phyloP scores from a whole-genome alignment of 2,329 filamentous ascomycete genomes.

The Juglanconis sp. region DNA sequence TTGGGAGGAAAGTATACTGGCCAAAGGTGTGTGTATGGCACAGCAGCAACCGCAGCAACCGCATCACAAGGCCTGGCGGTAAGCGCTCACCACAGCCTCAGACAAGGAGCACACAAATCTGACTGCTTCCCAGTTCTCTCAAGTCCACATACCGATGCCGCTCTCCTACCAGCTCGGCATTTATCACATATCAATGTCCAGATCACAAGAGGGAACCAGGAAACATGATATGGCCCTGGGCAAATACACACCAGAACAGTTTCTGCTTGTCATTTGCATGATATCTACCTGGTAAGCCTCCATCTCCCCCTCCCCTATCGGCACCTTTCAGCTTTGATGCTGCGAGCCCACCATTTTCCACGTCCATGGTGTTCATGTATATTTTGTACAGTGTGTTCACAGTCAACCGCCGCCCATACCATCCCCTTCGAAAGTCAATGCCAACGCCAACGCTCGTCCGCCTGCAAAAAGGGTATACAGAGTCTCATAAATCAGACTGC shows the following conservation, averaged over 20 bases:
- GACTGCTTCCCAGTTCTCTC: background rate
- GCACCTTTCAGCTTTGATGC: background rate
- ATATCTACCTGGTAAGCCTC: background rate
- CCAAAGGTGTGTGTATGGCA: too few relatives aligned
- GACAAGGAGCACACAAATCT: background rate
- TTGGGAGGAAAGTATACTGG: background rate
- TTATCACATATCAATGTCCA: background rate
- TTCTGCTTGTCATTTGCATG: constrained; percentile 2
- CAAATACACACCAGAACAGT: background rate
- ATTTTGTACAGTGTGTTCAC: constrained; percentile 6
- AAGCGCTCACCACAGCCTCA: background rate
- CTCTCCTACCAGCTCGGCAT: background rate
- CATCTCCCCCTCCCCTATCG: background rate
- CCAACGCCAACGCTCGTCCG: constrained; percentile 16
- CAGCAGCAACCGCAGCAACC: background rate
- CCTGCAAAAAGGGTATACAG: constrained; percentile 14
- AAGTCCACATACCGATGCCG: too few relatives aligned
- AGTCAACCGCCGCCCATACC: background rate
- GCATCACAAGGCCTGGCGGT: background rate
- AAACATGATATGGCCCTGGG: background rate
- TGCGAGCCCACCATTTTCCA: background rate
- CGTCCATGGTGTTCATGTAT: constrained; percentile 4
- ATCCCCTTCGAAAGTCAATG: constrained; percentile 5
- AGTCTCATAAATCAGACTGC: constrained; percentile 5
- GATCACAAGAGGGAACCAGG: background rate